Evolutionary conservation across 1,284 basidiomycete genomes (phyloP).

Genomic region (Puccinia coronata): DNA sequence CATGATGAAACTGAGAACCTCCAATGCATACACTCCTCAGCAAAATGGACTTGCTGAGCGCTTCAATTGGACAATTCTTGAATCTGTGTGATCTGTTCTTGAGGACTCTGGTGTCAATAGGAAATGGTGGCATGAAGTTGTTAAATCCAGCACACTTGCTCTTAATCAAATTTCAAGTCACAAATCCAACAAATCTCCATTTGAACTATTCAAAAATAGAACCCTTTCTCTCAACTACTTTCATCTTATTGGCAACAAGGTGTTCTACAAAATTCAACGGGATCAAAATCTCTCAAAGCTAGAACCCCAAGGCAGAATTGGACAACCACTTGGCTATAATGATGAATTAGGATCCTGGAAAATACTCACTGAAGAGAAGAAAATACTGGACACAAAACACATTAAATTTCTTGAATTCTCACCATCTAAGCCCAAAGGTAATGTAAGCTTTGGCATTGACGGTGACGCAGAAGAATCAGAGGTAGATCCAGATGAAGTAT

Average conservation of each 20-base stretch:
- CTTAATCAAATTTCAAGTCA: constrained; percentile 1
- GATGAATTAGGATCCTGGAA: neutral
- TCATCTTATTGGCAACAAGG: neutral
- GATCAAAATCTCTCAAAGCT: neutral
- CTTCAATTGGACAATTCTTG: neutral
- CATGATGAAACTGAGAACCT: neutral
- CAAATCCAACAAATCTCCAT: neutral
- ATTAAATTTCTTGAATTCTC: neutral
- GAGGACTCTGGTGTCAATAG: neutral
- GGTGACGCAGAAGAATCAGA: neutral
- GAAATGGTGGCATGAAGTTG: neutral
- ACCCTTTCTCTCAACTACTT: neutral
- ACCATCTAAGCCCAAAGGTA: neutral
- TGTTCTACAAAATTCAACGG: neutral
- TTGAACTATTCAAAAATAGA: neutral
- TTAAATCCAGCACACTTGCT: neutral
- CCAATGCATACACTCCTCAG: constrained; percentile 28
- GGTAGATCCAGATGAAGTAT: neutral
- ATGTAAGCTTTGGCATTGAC: neutral
- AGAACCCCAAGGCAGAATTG: neutral
- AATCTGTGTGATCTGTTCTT: neutral
- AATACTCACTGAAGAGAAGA: neutral
- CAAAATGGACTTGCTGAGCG: constrained; percentile 21
- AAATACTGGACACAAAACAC: neutral
- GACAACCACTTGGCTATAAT: neutral